phyloP scores from a whole-genome alignment of 2,329 filamentous ascomycete genomes.

The Chaetomium strumarium region DNA sequence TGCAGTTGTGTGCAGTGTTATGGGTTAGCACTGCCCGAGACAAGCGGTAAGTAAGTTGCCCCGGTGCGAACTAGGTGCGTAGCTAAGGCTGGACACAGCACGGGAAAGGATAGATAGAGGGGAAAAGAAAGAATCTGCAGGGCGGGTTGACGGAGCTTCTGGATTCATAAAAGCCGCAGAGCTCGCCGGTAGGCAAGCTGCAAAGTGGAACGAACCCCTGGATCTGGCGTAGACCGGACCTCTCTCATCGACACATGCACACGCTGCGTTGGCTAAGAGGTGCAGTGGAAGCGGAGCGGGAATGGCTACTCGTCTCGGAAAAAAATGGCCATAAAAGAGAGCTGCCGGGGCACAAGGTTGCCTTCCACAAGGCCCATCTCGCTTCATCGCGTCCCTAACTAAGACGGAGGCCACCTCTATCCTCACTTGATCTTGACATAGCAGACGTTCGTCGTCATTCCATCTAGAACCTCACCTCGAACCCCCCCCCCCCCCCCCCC shows the following conservation, averaged over 20 bases:
- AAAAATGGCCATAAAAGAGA: neutral
- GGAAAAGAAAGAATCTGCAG: no score
- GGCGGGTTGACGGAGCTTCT: neutral
- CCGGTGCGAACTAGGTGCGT: neutral
- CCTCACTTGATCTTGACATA: no score
- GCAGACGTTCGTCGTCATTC: no score
- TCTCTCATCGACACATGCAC: no score
- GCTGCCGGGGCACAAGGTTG: neutral
- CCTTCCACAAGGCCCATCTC: neutral
- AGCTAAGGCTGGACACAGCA: neutral
- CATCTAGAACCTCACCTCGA: no score
- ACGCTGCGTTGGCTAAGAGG: no score
- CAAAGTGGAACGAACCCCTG: no score
- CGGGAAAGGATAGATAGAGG: neutral
- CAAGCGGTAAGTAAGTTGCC: neutral
- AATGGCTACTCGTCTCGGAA: neutral
- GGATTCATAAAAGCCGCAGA: neutral
- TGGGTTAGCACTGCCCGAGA: neutral
- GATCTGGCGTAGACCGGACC: neutral
- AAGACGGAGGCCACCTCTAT: no score
- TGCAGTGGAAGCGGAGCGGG: neutral
- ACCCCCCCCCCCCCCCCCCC: no score
- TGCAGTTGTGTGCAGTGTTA: neutral
- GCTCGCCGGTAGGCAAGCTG: no score
- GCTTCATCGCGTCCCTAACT: no score